Evolutionary conservation across 2,329 filamentous ascomycete genomes (phyloP).

Genomic region (Penicillium griseofulvum): DNA sequence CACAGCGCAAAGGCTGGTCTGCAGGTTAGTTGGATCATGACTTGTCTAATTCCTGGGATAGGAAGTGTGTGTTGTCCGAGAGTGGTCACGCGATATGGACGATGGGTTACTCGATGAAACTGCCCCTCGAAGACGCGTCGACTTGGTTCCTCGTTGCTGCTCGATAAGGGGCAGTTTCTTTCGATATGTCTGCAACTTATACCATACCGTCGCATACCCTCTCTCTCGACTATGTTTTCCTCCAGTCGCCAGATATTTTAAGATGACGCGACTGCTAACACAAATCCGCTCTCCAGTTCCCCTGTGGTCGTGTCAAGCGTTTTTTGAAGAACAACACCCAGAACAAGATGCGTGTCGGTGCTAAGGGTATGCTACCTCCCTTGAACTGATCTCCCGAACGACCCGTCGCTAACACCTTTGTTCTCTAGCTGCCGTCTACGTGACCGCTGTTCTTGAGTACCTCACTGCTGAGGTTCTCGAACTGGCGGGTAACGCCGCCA

Average conservation of each 20-base stretch:
- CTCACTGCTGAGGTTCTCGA: slow-evolving; percentile 97
- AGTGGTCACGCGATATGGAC: slow-evolving; percentile 7
- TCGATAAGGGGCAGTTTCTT: slow-evolving; percentile 4
- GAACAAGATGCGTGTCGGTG: slow-evolving; percentile 99
- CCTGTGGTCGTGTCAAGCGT: slow-evolving; percentile 99
- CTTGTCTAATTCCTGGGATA: neutral
- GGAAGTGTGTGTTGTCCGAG: neutral
- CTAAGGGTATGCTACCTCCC: slow-evolving; percentile 60
- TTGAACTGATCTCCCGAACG: neutral
- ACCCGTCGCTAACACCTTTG: slow-evolving; percentile 11
- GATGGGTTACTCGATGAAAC: slow-evolving; percentile 10
- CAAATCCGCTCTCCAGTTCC: slow-evolving; percentile 65
- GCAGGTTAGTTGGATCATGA: slow-evolving; percentile 65
- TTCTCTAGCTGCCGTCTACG: slow-evolving; percentile 78
- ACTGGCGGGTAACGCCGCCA: slow-evolving; percentile 95
- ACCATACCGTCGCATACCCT: slow-evolving; percentile 11
- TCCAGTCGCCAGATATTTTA: neutral
- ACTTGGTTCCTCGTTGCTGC: slow-evolving; percentile 11
- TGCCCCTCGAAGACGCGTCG: slow-evolving; percentile 20
- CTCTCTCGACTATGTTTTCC: neutral
- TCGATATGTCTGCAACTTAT: slow-evolving; percentile 1
- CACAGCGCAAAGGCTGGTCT: slow-evolving; percentile 93
- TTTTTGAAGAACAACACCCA: slow-evolving; percentile 99
- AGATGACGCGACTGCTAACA: slow-evolving; percentile 22
- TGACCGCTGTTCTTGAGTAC: slow-evolving; percentile 97